A percentile compares a stretch with the other conserved stretches of the same genome.
Conservation (phyloP, 495 filamentous ascomycete genomes). For the Hyaloscypha hepaticicola region DNA sequence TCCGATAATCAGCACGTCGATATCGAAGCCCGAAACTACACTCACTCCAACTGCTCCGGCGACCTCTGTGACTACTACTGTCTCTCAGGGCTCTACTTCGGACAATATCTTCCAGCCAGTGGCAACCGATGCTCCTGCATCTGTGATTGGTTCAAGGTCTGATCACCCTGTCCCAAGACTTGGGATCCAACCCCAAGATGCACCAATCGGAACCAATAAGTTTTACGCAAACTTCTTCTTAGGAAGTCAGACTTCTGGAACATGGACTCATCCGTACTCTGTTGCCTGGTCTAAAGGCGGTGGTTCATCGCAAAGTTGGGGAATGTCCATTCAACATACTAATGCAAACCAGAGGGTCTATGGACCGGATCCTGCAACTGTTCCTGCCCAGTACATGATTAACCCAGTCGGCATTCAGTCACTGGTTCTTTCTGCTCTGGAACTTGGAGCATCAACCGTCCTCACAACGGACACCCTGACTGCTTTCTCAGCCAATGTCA, state of each 20-base stretch:
- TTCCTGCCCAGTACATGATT: slow-evolving; percentile 67
- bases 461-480: slow-evolving; percentile 63
- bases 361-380: slow-evolving; percentile 54
- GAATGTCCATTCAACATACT: slow-evolving; percentile 71
- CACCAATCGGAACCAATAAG: slow-evolving; percentile 78
- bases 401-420: slow-evolving; percentile 83
- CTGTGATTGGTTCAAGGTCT: slow-evolving; percentile 48
- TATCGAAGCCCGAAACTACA: slow-evolving; percentile 23
- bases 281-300: slow-evolving; percentile 72
- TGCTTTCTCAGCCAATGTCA: slow-evolving; percentile 72
- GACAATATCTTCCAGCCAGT: slow-evolving; percentile 57
- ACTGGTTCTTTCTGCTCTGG: slow-evolving; percentile 72
- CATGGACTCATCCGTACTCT: slow-evolving; percentile 86
- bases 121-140: slow-evolving; percentile 55
- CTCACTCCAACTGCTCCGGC: slow-evolving; percentile 8
- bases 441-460: slow-evolving; percentile 58
- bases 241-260: slow-evolving; percentile 64
- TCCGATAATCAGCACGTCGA: slow-evolving; percentile 25
- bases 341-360: slow-evolving; percentile 63
- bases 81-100: slow-evolving; percentile 17
- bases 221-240: slow-evolving; percentile 92
- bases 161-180: slow-evolving; percentile 44
- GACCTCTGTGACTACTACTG: background rate
- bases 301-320: slow-evolving; percentile 68
- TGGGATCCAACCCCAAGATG: slow-evolving; percentile 41